Evolutionary conservation across 768 basidiomycete genomes (phyloP).

Genomic region (Suillus occidentalis): DNA sequence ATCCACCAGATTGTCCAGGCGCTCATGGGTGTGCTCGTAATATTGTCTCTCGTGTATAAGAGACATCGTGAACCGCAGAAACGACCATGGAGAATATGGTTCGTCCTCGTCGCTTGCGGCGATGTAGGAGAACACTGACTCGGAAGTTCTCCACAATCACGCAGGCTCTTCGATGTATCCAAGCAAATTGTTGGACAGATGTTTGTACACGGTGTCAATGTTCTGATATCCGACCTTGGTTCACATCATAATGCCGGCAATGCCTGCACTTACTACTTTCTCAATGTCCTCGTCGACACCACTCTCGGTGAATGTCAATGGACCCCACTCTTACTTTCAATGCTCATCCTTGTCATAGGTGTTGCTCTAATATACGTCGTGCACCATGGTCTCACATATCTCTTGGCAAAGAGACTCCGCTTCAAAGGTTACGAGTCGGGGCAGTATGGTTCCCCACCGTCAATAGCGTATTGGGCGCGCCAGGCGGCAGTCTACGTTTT

Average conservation of each 20-base stretch:
- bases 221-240: constrained; percentile 75
- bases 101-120: constrained; percentile 18
- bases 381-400: constrained; percentile 60
- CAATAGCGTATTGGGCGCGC: constrained; percentile 66
- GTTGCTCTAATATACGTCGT: constrained; percentile 79
- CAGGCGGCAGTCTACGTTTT: constrained; percentile 83
- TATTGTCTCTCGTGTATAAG: constrained; percentile 84
- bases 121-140: constrained; percentile 8
- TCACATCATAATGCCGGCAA: constrained; percentile 72
- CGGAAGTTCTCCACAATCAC: constrained; percentile 1
- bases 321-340: not conserved
- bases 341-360: constrained; percentile 45
- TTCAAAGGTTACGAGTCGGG: constrained; percentile 84
- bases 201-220: constrained; percentile 78
- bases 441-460: constrained; percentile 85
- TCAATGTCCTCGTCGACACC: constrained; percentile 85
- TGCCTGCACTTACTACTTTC: constrained; percentile 90
- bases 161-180: constrained; percentile 87
- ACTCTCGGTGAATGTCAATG: constrained; percentile 56
- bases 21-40: constrained; percentile 89
- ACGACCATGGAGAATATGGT: constrained; percentile 94
- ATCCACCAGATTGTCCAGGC: constrained; percentile 68
- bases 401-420: constrained; percentile 62
- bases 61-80: constrained; percentile 82
- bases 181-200: constrained; percentile 89